Base-by-base conservation (phyloP, 2,329 filamentous ascomycete genomes). In the Cladosporium cucumerinum region DNA sequence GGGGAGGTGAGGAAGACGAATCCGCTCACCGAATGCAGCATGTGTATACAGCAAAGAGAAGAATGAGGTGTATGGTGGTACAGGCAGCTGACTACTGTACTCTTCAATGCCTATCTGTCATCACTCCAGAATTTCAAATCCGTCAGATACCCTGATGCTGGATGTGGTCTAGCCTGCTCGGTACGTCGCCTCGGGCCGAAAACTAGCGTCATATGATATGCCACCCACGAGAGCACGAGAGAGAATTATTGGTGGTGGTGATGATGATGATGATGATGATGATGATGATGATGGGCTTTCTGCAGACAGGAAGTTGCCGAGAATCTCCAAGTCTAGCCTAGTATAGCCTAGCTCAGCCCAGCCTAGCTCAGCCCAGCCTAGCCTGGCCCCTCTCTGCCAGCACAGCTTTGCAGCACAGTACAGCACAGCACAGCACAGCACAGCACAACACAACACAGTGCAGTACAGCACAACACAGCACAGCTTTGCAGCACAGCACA, bases 1-100 rank as follows among this genome's bases (percentile, higher is more conserved):
- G 73, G 73, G 39, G 71, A 73, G 55, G 72, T 74, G 67, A 74
- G 64, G 68, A 75, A 75, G 61, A 75, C 71, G 65, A 73, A 73
- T 48, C 61, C 57, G 66, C 67, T 65, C 63, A 68, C 65, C 61
- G 46, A 58, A 59, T 57, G 64, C 64, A 64, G 60, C 63, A 65
- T 67, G 64, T 61, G 51, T 61, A 54, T 61, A 54, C 59, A 18
- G 59, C 59, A 61, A 36, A 18, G 55, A 34, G 34, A 46, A 43
- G 34, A 26, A 14, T 43, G 18, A 12, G 23, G 39, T 32, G 51
- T 52, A 30, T 54, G 30, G 18, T 54, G 28, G 16, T 46, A 32
- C 26, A 18, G 51, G 28, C 51, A 30, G 51, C 51, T 54, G 26
- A 54, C 25, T 26, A 14, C 26, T n/a, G 25, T 2, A 52, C 51